phyloP scores from a whole-genome alignment of 2,329 filamentous ascomycete species.

The Diaporthe aspalathi region DNA sequence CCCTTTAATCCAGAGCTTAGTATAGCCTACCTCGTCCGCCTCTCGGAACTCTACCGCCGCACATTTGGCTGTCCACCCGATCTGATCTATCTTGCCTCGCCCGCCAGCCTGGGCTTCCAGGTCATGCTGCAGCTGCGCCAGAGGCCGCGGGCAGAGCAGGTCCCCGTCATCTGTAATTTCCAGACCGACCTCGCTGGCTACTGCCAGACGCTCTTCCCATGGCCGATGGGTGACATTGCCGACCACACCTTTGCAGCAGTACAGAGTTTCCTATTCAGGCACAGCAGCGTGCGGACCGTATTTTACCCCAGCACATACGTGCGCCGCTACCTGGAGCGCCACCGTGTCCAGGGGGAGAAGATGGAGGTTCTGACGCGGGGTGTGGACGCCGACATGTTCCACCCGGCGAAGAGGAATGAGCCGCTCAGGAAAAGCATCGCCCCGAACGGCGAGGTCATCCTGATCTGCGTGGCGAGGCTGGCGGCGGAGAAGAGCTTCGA shows the following conservation, averaged over 20 bases:
- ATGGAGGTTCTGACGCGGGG: constrained; percentile 72
- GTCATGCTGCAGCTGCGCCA: constrained; percentile 76
- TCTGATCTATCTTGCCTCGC: constrained; percentile 76
- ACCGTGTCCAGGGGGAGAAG: constrained; percentile 66
- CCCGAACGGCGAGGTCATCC: constrained; percentile 71
- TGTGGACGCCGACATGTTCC: constrained; percentile 72
- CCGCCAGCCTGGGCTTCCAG: constrained; percentile 77
- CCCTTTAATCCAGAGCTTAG: constrained; percentile 79
- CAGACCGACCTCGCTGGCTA: constrained; percentile 79
- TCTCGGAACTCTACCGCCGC: constrained; percentile 69
- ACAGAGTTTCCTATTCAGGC: constrained; percentile 74
- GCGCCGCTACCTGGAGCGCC: constrained; percentile 67
- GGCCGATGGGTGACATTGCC: constrained; percentile 69
- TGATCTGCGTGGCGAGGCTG: constrained; percentile 74
- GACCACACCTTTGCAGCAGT: constrained; percentile 72
- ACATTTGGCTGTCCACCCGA: constrained; percentile 72
- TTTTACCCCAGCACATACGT: constrained; percentile 77
- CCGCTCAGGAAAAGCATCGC: constrained; percentile 65
- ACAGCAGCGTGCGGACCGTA: constrained; percentile 70
- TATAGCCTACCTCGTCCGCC: constrained; percentile 75
- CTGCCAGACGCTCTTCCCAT: constrained; percentile 75
- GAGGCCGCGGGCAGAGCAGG: constrained; percentile 63
- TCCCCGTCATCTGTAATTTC: constrained; percentile 75
- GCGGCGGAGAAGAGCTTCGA: constrained; percentile 79
- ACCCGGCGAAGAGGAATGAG: constrained; percentile 63